Percentiles rank a stretch among this genome's conserved stretches.
phyloP scores from a whole-genome alignment of 805 yeast genomes.

The Kurtzmaniella fragi region DNA sequence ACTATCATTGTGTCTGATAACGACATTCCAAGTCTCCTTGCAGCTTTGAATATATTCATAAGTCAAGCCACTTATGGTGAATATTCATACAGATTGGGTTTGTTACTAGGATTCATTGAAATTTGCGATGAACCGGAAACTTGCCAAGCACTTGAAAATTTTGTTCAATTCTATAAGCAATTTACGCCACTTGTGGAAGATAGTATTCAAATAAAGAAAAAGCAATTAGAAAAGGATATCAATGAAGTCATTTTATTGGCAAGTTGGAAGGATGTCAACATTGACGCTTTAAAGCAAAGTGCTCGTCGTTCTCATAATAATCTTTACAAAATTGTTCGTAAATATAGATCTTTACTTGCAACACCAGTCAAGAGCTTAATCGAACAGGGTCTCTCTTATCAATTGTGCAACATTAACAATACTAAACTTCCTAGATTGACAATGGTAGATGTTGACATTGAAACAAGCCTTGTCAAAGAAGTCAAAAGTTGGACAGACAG shows the following conservation, averaged over 20 bases:
- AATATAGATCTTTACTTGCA: constrained; percentile 63
- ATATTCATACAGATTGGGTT: constrained; percentile 49
- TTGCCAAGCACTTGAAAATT: constrained; percentile 44
- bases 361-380: constrained; percentile 49
- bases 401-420: neutral
- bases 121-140: too few species aligned
- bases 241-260: constrained; percentile 83
- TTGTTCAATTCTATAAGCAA: constrained; percentile 62
- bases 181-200: constrained; percentile 49
- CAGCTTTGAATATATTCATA: constrained; percentile 70
- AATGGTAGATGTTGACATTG: constrained; percentile 5
- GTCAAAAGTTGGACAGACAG: constrained; percentile 51
- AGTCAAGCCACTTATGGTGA: constrained; percentile 79
- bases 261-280: constrained; percentile 95
- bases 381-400: constrained; percentile 48
- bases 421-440: constrained; percentile 7
- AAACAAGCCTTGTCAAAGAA: constrained; percentile 17
- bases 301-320: constrained; percentile 83
- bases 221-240: constrained; percentile 68
- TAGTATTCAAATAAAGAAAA: constrained; percentile 41
- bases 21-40: constrained; percentile 20
- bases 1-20: constrained; percentile 51
- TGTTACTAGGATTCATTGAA: constrained; percentile 36
- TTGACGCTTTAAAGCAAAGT: constrained; percentile 90
- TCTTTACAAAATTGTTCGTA: constrained; percentile 77